These are phyloP conservation scores for Phanerochaete carnosa DNA, from an alignment of 768 basidiomycete genomes.

Conservation along the genomic window DNA sequence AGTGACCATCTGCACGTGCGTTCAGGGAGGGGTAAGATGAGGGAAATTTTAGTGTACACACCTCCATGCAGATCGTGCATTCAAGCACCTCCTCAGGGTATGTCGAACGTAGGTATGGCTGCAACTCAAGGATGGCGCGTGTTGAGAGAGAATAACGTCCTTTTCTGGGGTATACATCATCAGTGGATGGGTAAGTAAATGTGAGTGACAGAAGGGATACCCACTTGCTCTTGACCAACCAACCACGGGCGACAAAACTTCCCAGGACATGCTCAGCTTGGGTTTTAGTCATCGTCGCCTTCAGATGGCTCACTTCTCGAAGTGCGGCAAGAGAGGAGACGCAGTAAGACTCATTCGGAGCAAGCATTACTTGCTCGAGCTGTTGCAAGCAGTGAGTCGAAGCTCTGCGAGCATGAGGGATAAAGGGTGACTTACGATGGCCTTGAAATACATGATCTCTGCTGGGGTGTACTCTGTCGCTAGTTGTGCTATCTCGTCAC, in stretches of 20 bases:
- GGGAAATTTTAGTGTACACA: slow-evolving; percentile 25
- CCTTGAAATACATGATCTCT: slow-evolving; percentile 85
- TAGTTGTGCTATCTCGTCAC: slow-evolving; percentile 78
- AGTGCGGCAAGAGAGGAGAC: slow-evolving; percentile 76
- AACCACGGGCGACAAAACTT: slow-evolving; percentile 83
- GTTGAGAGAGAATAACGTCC: slow-evolving; percentile 77
- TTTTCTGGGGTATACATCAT: slow-evolving; percentile 21
- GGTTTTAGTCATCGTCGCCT: slow-evolving; percentile 62
- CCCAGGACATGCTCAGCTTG: slow-evolving; percentile 70
- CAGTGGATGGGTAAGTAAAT: not conserved
- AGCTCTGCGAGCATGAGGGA: not conserved
- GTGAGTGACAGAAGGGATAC: slow-evolving; percentile 22
- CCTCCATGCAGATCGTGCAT: slow-evolving; percentile 74
- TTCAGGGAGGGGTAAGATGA: not conserved
- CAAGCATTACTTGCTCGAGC: slow-evolving; percentile 87
- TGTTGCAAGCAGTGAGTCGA: slow-evolving; percentile 26
- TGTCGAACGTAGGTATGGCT: slow-evolving; percentile 66
- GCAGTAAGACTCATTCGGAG: slow-evolving; percentile 70
- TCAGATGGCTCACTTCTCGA: slow-evolving; percentile 58
- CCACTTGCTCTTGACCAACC: slow-evolving; percentile 73
- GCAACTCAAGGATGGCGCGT: slow-evolving; percentile 72
- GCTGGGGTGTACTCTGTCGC: slow-evolving; percentile 77
- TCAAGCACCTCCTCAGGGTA: slow-evolving; percentile 70
- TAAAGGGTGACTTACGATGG: slow-evolving; percentile 51
- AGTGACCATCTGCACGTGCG: slow-evolving; percentile 54